Evolutionary conservation across 441 rosid genomes (phyloP).

Genomic region (Erodium chrysanthum): DNA sequence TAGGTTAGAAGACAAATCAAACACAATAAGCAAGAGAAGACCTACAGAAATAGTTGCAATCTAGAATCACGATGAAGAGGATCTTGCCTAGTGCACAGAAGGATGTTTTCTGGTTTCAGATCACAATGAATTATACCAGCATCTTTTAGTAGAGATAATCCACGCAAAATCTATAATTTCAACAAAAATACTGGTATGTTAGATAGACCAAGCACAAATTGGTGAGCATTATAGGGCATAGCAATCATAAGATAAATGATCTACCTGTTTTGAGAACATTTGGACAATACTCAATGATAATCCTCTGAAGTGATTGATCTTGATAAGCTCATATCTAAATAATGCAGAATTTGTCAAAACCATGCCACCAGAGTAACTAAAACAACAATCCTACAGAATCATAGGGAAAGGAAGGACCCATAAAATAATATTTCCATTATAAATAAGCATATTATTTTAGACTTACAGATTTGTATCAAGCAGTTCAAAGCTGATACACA

Average conservation of each 20-base stretch:
- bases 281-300: conserved; percentile 92
- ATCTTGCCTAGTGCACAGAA: conserved; percentile 79
- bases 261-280: conserved; percentile 94
- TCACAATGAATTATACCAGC: conserved; percentile 98
- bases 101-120: conserved; percentile 98
- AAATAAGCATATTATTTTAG: conserved; percentile 10
- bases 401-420: conserved; percentile 8
- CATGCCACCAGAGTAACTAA: conserved; percentile 14
- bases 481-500: conserved; percentile 96
- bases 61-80: conserved; percentile 18
- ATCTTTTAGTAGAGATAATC: conserved; percentile 84
- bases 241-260: conserved; percentile 13
- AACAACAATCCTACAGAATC: conserved; percentile 1
- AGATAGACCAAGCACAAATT: not conserved
- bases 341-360: conserved; percentile 19
- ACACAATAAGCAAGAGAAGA: conserved; percentile 15
- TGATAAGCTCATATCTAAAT: conserved; percentile 92
- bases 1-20: conserved; percentile 18
- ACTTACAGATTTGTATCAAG: conserved; percentile 97
- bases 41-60: conserved; percentile 11
- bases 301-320: conserved; percentile 91
- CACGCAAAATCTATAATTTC: conserved; percentile 60
- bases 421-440: not conserved
- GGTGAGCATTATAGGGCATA: not conserved
- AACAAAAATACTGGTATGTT: not conserved